phyloP scores from a whole-genome alignment of 352 stramenopile genomes.

The Globisporangium middletonii region DNA sequence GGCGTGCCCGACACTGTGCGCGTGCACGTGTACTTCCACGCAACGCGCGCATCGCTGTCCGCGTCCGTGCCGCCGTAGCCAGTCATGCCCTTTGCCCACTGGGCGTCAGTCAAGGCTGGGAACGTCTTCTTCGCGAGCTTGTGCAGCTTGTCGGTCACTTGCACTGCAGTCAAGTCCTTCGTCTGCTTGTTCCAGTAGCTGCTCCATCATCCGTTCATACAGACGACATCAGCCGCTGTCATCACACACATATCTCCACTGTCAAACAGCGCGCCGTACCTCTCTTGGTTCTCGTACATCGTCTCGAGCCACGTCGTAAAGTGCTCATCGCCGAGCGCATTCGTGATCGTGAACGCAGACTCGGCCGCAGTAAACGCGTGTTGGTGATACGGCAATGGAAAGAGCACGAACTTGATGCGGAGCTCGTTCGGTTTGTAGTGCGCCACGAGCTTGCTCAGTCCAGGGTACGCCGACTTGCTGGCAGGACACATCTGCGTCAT shows the following conservation, averaged over 20 bases:
- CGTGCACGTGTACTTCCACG: constrained; percentile 82
- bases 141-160: constrained; percentile 59
- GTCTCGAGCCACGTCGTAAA: constrained; percentile 73
- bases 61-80: constrained; percentile 68
- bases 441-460: constrained; percentile 46
- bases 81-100: constrained; percentile 71
- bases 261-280: constrained; percentile 21
- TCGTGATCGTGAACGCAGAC: constrained; percentile 58
- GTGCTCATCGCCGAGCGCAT: constrained; percentile 37
- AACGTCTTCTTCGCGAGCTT: constrained; percentile 66
- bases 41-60: constrained; percentile 45
- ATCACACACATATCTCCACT: neutral
- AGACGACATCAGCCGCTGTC: neutral
- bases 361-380: constrained; percentile 64
- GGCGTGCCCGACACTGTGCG: constrained; percentile 67
- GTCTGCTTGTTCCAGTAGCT: constrained; percentile 79
- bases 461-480: constrained; percentile 63
- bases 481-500: constrained; percentile 62
- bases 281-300: constrained; percentile 73
- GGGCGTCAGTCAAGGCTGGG: constrained; percentile 40
- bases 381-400: constrained; percentile 76
- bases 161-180: constrained; percentile 59
- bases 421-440: constrained; percentile 56
- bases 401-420: constrained; percentile 65
- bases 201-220: neutral